These are phyloP conservation scores for Teunomyces aglyptinius DNA, from an alignment of 805 yeast genomes.

Conservation along the genomic window DNA sequence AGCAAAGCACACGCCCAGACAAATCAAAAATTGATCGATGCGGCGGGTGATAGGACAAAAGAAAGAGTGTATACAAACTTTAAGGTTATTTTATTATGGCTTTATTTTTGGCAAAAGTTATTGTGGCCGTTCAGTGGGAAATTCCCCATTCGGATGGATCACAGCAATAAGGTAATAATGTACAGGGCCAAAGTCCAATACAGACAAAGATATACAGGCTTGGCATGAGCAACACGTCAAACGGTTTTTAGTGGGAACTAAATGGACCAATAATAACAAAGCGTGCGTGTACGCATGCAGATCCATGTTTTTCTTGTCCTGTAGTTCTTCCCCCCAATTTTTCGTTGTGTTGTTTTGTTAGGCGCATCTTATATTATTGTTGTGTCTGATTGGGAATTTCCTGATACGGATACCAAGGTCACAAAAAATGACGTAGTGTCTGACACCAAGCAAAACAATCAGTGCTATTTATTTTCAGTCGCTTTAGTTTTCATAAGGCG, in stretches of 20 bases:
- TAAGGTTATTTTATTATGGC: neutral
- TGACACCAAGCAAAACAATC: too few species aligned
- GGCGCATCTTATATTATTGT: neutral
- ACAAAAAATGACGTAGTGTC: too few species aligned
- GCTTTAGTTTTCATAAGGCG: constrained; percentile 6
- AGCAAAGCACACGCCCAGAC: neutral
- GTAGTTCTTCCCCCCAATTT: neutral
- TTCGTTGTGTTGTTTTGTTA: neutral
- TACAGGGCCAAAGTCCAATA: too few species aligned
- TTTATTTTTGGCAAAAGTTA: too few species aligned
- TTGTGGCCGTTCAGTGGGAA: neutral
- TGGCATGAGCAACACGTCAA: too few species aligned
- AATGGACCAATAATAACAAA: too few species aligned
- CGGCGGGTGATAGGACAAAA: neutral
- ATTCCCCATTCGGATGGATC: neutral
- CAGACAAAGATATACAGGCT: neutral
- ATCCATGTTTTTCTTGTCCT: neutral
- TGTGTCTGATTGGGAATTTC: neutral
- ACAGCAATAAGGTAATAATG: too few species aligned
- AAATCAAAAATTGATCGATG: neutral
- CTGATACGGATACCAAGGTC: neutral
- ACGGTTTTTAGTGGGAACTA: too few species aligned
- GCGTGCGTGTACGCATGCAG: neutral
- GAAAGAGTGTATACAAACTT: neutral
- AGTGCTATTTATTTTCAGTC: constrained; percentile 1